Percentiles rank a stretch among this genome's conserved stretches.
phyloP scores from a whole-genome alignment of 2,329 filamentous ascomycete species.

The Capronia americana region DNA sequence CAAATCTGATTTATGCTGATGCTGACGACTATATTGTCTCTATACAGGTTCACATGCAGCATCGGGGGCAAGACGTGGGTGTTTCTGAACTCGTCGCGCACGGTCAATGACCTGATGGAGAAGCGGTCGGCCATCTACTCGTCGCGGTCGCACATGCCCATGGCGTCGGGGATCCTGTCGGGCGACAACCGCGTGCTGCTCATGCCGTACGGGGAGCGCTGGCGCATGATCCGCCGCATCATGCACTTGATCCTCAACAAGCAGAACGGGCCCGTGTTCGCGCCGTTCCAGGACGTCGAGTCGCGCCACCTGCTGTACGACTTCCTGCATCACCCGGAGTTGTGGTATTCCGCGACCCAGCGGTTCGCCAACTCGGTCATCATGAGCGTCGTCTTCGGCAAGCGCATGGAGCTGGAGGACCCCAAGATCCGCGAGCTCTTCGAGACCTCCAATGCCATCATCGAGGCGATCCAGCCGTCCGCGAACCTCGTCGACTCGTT shows the following conservation, averaged over 20 bases:
- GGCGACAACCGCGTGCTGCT: slow-evolving; percentile 53
- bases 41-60: slow-evolving; percentile 29
- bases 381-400: slow-evolving; percentile 56
- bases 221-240: slow-evolving; percentile 37
- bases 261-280: slow-evolving; percentile 32
- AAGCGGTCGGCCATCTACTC: slow-evolving; percentile 49
- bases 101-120: slow-evolving; percentile 47
- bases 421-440: slow-evolving; percentile 44
- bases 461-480: slow-evolving; percentile 46
- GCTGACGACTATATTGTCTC: neutral
- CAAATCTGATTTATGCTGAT: too few species aligned
- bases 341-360: slow-evolving; percentile 51
- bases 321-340: slow-evolving; percentile 31
- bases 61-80: slow-evolving; percentile 33
- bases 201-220: slow-evolving; percentile 47
- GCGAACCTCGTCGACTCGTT: slow-evolving; percentile 56
- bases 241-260: slow-evolving; percentile 40
- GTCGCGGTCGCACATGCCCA: slow-evolving; percentile 43
- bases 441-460: slow-evolving; percentile 48
- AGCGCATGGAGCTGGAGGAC: slow-evolving; percentile 49
- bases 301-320: slow-evolving; percentile 34
- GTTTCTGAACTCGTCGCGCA: slow-evolving; percentile 33
- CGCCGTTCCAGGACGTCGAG: slow-evolving; percentile 37
- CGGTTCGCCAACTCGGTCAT: slow-evolving; percentile 51
- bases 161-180: slow-evolving; percentile 42